These are phyloP conservation scores for Eucalyptus cloeziana DNA, from an alignment of 345 rosid genomes.

Conservation along the genomic window DNA sequence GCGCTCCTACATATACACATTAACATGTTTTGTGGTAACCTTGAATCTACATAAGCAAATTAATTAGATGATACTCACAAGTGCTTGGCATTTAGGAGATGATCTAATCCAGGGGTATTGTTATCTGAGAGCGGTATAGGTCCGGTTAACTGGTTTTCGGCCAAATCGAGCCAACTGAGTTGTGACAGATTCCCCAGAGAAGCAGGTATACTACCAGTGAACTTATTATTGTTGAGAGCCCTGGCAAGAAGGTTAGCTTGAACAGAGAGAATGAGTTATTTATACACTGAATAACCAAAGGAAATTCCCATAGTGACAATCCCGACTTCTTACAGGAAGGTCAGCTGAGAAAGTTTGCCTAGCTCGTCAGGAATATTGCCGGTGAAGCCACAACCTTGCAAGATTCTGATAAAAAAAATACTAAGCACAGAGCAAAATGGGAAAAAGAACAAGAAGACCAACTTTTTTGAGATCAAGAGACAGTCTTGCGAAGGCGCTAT, in stretches of 20 bases:
- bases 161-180: constrained; percentile 79
- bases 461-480: not conserved
- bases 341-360: constrained; percentile 63
- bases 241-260: constrained; percentile 17
- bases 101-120: constrained; percentile 61
- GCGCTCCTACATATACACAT: not conserved
- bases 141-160: constrained; percentile 82
- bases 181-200: constrained; percentile 73
- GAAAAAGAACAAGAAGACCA: not conserved
- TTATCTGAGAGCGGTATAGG: constrained; percentile 52
- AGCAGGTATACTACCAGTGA: constrained; percentile 68
- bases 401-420: constrained; percentile 37
- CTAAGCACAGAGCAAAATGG: not conserved
- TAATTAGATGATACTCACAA: constrained; percentile 40
- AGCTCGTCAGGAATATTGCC: constrained; percentile 78
- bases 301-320: not conserved
- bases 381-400: constrained; percentile 82
- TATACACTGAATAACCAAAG: not conserved
- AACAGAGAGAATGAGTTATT: not conserved
- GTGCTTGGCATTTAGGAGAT: constrained; percentile 67
- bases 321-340: constrained; percentile 65
- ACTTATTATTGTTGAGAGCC: constrained; percentile 94
- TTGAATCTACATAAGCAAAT: not conserved
- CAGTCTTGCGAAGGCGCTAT: not conserved
- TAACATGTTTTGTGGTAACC: not conserved